These are phyloP conservation scores for Pichia sp. DNA, from an alignment of 1,139 yeast genomes.

Conservation along the genomic window DNA sequence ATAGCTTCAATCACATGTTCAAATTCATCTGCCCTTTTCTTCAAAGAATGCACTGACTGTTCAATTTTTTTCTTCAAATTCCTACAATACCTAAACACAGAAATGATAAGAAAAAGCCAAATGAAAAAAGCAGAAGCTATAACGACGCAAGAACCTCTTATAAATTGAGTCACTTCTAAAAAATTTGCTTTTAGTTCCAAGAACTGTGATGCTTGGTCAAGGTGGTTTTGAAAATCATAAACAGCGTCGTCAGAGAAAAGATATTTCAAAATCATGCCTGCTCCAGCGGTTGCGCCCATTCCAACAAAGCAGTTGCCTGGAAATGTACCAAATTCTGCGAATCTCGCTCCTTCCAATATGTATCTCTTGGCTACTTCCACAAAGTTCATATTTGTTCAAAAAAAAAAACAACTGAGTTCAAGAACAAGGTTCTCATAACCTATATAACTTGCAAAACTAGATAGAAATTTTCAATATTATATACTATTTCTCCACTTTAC, in stretches of 20 bases:
- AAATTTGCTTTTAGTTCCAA: slow-evolving; percentile 4
- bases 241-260: slow-evolving; percentile 4
- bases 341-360: too few species aligned
- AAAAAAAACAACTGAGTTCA: too few species aligned
- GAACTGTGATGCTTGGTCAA: slow-evolving; percentile 7
- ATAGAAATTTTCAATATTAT: too few species aligned
- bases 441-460: too few species aligned
- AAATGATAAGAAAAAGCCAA: background rate
- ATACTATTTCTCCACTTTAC: too few species aligned
- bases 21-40: background rate
- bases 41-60: background rate
- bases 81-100: background rate
- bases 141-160: background rate
- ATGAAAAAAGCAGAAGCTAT: background rate
- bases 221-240: slow-evolving; percentile 5
- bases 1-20: slow-evolving; percentile 10
- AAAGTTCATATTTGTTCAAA: too few species aligned
- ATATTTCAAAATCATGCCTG: slow-evolving; percentile 3
- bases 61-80: background rate
- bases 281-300: slow-evolving; percentile 3
- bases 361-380: too few species aligned
- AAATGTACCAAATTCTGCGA: too few species aligned
- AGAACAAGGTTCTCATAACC: too few species aligned
- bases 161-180: too few species aligned
- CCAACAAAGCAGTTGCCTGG: slow-evolving; percentile 2